Conservation (phyloP, 768 basidiomycete genomes). For the Xerocomellus dryophilus region DNA sequence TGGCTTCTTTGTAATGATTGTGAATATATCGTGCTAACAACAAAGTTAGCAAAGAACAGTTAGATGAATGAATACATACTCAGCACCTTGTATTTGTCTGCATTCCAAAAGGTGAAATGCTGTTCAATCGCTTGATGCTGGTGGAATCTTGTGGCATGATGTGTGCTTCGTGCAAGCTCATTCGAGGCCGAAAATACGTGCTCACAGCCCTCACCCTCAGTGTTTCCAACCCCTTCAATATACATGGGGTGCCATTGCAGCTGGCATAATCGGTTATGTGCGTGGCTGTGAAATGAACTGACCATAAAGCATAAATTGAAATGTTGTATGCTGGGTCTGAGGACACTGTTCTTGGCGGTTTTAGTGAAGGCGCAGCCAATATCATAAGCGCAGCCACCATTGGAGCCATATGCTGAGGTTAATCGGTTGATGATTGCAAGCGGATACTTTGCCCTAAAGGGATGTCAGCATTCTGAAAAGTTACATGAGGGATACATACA, state of each 20-base stretch:
- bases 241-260: neutral
- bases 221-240: neutral
- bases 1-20: too few relatives aligned
- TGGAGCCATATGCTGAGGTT: neutral
- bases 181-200: neutral
- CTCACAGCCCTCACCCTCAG: neutral
- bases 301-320: neutral
- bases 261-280: neutral
- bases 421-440: neutral
- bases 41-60: too few relatives aligned
- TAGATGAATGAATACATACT: too few relatives aligned
- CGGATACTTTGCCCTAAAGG: neutral
- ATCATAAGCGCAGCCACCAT: neutral
- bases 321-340: neutral
- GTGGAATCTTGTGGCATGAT: neutral
- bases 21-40: too few relatives aligned
- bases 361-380: neutral
- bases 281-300: neutral
- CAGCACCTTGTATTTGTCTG: neutral
- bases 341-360: neutral
- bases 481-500: too few relatives aligned
- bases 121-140: neutral
- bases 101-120: neutral
- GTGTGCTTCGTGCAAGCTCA: neutral
- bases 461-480: too few relatives aligned